Evolutionary conservation across 2,329 filamentous ascomycete genomes (phyloP).

Genomic region (Cladophialophora psammophila): DNA sequence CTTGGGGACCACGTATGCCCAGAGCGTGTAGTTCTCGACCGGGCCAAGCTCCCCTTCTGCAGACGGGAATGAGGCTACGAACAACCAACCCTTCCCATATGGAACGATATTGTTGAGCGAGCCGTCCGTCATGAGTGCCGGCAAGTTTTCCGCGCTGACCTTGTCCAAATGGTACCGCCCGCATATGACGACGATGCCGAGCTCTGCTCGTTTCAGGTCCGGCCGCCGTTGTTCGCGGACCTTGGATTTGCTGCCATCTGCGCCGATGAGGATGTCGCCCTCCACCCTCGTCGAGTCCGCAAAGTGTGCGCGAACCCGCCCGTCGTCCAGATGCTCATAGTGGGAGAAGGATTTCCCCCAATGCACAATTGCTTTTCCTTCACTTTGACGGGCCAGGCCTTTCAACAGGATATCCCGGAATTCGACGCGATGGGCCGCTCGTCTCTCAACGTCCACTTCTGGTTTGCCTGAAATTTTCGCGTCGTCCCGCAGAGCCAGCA

Average conservation of each 20-base stretch:
- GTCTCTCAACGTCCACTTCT: constrained; percentile 13
- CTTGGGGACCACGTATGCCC: constrained; percentile 35
- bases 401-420: constrained; percentile 47
- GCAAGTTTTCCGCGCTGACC: not conserved
- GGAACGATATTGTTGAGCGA: constrained; percentile 33
- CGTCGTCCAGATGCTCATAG: constrained; percentile 30
- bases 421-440: constrained; percentile 45
- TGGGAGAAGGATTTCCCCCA: constrained; percentile 45
- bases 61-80: constrained; percentile 21
- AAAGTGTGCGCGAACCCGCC: constrained; percentile 44
- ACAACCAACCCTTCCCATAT: constrained; percentile 16
- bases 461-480: constrained; percentile 22
- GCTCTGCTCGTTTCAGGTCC: constrained; percentile 47
- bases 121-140: constrained; percentile 41
- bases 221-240: constrained; percentile 51
- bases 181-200: constrained; percentile 49
- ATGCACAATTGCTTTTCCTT: constrained; percentile 39
- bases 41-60: constrained; percentile 29
- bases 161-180: constrained; percentile 43
- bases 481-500: constrained; percentile 10
- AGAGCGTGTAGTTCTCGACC: constrained; percentile 40
- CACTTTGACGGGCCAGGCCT: constrained; percentile 34
- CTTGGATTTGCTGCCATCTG: constrained; percentile 49
- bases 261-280: constrained; percentile 49
- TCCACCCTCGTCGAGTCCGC: constrained; percentile 45